phyloP scores from a whole-genome alignment of 345 rosid genomes.

The Citrus australasica region DNA sequence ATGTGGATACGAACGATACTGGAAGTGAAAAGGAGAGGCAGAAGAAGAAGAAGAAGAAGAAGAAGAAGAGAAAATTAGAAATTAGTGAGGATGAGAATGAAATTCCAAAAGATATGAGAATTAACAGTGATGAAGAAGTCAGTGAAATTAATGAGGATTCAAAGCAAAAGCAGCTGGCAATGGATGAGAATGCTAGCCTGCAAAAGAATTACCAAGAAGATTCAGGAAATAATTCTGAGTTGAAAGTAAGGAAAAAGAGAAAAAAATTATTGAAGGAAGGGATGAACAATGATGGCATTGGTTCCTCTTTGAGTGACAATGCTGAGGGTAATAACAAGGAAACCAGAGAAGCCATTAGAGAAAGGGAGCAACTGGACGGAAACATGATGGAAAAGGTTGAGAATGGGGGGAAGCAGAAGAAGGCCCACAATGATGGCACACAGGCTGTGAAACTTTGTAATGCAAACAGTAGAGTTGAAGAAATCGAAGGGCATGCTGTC shows the following conservation, averaged over 20 bases:
- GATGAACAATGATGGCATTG: not conserved
- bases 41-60: slow-evolving; percentile 6
- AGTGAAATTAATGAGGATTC: not conserved
- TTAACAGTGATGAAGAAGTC: not conserved
- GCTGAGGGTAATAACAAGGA: not conserved
- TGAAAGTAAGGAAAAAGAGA: not conserved
- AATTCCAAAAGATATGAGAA: not conserved
- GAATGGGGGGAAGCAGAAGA: not conserved
- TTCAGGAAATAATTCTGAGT: not conserved
- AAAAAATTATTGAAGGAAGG: slow-evolving; percentile 4
- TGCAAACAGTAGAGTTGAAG: not conserved
- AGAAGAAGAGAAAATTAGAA: slow-evolving; percentile 17
- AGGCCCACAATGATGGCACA: not conserved
- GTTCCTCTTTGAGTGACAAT: not conserved
- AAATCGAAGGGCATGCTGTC: not conserved
- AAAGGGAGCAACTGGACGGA: not conserved
- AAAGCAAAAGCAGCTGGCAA: not conserved
- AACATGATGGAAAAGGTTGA: not conserved
- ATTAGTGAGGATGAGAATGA: not conserved
- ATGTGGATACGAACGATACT: not conserved
- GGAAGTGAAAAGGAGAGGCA: not conserved
- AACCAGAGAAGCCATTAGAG: slow-evolving; percentile 6
- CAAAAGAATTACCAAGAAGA: not conserved
- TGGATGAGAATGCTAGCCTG: not conserved
- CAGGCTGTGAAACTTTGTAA: not conserved